Evolutionary conservation across 192 early-diverging fungal species (phyloP), one percentile per base, ranked within the genome.

Genomic region (Backusella tuberculispora): DNA sequence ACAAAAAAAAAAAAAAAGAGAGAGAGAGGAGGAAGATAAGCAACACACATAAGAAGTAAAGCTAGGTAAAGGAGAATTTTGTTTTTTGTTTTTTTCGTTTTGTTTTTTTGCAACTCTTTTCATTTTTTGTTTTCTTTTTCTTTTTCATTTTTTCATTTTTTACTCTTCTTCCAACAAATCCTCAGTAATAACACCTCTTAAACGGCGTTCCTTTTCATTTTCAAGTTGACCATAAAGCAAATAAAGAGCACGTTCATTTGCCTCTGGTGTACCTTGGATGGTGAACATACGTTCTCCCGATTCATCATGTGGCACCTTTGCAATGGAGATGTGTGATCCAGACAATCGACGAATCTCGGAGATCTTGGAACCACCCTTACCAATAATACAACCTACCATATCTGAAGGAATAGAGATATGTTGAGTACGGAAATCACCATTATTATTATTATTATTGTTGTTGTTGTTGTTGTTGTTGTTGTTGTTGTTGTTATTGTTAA

Each of bases 361-460:
- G 73, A 94, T 92, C 74, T 92, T 92, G 38, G 88, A 86, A 29
- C 95, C 96, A 45, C 87, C 90, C 83, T 97, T 97, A 73, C 97
- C 97, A 83, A 99, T 99, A 78, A 99, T 95, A 76, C 95, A 95
- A 37, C 97, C 97, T 63, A 97, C 96, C 93, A 98, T 94, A 80
- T 97, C 95, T 79, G 91, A 90, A 19, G 97, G 95, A 71, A 99
- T 96, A 64, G 90, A 90, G 76, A 98, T 95, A 74, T 97, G 91
- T 79, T 95, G 92, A 29, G 89, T 94, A 77, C 92, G 90, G 76
- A 88, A 85, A 17, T 69, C 68, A 5, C 40, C 40, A 45, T 69
- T 67, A 56, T 15, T 21, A 15, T 19, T 21, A 56, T 56, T 56
- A 19, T 56, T 56, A 19, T 21, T 56, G 9, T 56, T 56, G 19